Percentiles rank a stretch among this genome's conserved stretches.
phyloP scores from a whole-genome alignment of 164 flowering plant genomes.

The Cinnamomum chago region DNA sequence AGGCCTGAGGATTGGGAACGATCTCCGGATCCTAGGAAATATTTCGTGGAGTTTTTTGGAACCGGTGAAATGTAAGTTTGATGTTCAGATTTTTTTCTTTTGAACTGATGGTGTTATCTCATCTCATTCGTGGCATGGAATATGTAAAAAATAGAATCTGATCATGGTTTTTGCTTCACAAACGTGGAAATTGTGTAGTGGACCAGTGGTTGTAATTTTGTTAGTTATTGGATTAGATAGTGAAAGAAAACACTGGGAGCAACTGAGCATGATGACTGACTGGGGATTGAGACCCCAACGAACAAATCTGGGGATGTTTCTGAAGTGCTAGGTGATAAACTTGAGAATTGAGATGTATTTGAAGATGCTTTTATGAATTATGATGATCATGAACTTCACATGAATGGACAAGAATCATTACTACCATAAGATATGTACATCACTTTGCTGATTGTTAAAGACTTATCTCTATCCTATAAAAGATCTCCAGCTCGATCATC shows the following conservation, averaged over 20 bases:
- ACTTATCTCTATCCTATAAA: not conserved
- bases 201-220: not conserved
- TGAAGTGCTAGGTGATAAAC: too few relatives aligned
- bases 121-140: not conserved
- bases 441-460: not conserved
- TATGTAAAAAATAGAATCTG: not conserved
- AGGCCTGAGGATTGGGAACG: conserved; percentile 83
- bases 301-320: too few relatives aligned
- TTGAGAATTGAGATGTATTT: too few relatives aligned
- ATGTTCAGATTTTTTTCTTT: not conserved
- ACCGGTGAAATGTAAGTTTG: conserved; percentile 81
- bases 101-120: not conserved
- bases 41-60: conserved; percentile 90
- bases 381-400: too few relatives aligned
- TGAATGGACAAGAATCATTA: too few relatives aligned
- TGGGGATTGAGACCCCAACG: not conserved
- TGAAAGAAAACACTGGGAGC: not conserved
- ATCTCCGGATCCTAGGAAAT: conserved; percentile 76
- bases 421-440: too few relatives aligned
- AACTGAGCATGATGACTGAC: not conserved
- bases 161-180: not conserved
- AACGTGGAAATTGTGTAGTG: not conserved
- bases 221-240: too few relatives aligned
- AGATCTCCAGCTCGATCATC: not conserved
- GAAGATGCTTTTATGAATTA: too few relatives aligned